Evolutionary conservation across 352 stramenopile species (phyloP).

Genomic region (Globisporangium megalacanthum): DNA sequence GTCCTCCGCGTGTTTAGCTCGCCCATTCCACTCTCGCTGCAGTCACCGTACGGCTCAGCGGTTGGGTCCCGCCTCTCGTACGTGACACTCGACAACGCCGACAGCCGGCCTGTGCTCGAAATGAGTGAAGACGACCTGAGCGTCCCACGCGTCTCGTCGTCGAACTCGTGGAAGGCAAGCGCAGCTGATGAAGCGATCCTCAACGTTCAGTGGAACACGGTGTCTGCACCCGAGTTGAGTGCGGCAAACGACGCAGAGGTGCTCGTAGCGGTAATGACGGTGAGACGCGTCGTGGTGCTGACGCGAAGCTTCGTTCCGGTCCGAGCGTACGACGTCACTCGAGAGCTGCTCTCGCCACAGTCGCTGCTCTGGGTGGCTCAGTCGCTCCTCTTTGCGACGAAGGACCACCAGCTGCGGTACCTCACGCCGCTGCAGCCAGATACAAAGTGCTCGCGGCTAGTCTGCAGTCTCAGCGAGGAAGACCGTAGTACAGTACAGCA

Average conservation of each 20-base stretch:
- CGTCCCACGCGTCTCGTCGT: slow-evolving; percentile 11
- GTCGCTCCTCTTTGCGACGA: slow-evolving; percentile 54
- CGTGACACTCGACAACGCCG: slow-evolving; percentile 10
- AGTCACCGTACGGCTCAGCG: slow-evolving; percentile 20
- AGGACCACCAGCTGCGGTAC: slow-evolving; percentile 42
- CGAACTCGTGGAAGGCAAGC: slow-evolving; percentile 25
- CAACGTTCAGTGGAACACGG: slow-evolving; percentile 48
- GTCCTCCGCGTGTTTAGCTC: slow-evolving; percentile 52
- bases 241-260: slow-evolving; percentile 1
- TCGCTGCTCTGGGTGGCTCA: slow-evolving; percentile 70
- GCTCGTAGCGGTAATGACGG: slow-evolving; percentile 50
- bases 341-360: slow-evolving; percentile 32
- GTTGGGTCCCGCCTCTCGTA: slow-evolving; percentile 46
- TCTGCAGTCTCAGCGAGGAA: slow-evolving; percentile 27
- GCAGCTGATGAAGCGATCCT: slow-evolving; percentile 35
- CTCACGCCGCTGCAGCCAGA: slow-evolving; percentile 30
- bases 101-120: slow-evolving; percentile 23
- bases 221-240: neutral
- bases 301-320: slow-evolving; percentile 30
- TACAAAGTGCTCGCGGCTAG: slow-evolving; percentile 10
- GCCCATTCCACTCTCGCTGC: slow-evolving; percentile 27
- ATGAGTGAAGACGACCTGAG: slow-evolving; percentile 49
- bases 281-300: slow-evolving; percentile 49
- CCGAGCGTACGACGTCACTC: slow-evolving; percentile 26
- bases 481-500: slow-evolving; percentile 5